Percentiles rank a stretch among this genome's conserved stretches.
phyloP scores from a whole-genome alignment of 164 flowering plant genomes.

The Berberis vulgaris region DNA sequence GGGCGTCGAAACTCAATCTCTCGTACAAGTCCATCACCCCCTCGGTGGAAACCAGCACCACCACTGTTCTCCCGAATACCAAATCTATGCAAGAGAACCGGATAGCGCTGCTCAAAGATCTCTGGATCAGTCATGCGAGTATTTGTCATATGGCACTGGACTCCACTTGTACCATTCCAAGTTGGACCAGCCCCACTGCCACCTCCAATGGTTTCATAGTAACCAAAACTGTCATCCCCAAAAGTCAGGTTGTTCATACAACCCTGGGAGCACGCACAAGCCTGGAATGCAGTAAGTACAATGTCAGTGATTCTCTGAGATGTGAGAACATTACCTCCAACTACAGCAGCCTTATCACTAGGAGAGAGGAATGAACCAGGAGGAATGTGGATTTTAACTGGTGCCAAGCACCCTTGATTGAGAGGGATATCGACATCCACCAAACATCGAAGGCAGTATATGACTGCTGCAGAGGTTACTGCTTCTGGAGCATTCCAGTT shows the following conservation, averaged over 20 bases:
- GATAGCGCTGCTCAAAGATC: conserved; percentile 96
- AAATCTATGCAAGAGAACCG: conserved; percentile 74
- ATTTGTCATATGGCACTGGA: conserved; percentile 98
- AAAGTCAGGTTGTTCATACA: conserved; percentile 98
- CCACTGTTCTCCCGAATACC: conserved; percentile 81
- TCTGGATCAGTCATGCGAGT: conserved; percentile 98
- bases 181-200: conserved; percentile 94
- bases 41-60: conserved; percentile 69
- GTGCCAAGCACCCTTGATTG: conserved; percentile 95
- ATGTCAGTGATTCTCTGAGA: conserved; percentile 96
- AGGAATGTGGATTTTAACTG: conserved; percentile 78
- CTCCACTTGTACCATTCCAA: conserved; percentile 96
- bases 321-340: conserved; percentile 96
- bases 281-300: conserved; percentile 85
- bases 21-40: conserved; percentile 91
- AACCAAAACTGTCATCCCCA: conserved; percentile 88
- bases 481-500: conserved; percentile 99
- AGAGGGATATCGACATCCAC: conserved; percentile 93
- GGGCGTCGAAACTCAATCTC: conserved; percentile 85
- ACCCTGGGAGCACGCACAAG: conserved; percentile 98
- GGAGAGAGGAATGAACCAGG: conserved; percentile 91
- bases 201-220: conserved; percentile 97
- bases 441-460: conserved; percentile 88
- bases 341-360: conserved; percentile 94
- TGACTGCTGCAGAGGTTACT: conserved; percentile 90